Evolutionary conservation across 2,329 filamentous ascomycete genomes (phyloP).

Genomic region (Verticillium isaacii): DNA sequence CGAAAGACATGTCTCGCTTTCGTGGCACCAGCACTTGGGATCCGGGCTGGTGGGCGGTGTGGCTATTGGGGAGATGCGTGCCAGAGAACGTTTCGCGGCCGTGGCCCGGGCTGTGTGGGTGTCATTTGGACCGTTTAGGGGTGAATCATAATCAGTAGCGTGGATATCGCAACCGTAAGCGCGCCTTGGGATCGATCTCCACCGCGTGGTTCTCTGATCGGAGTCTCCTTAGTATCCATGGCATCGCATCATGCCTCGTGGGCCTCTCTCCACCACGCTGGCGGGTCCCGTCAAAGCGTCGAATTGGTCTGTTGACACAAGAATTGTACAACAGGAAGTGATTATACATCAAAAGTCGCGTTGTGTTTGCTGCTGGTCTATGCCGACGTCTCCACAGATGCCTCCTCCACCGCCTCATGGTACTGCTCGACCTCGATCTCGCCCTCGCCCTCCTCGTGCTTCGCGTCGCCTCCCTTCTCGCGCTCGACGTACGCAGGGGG

Average conservation of each 20-base stretch:
- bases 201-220: background rate
- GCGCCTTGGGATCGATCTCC: background rate
- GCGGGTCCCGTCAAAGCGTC: background rate
- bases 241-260: background rate
- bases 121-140: background rate
- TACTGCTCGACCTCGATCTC: conserved; percentile 1
- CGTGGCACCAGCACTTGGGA: background rate
- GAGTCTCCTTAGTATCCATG: background rate
- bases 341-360: background rate
- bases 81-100: background rate
- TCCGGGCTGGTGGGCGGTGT: background rate
- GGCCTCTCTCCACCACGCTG: background rate
- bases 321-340: background rate
- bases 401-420: background rate
- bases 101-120: background rate
- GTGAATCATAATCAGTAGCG: background rate
- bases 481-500: conserved; percentile 39
- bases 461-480: conserved; percentile 4
- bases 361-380: background rate
- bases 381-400: background rate
- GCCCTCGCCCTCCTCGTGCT: conserved; percentile 1
- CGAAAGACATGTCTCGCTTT: background rate
- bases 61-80: background rate
- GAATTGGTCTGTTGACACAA: background rate
- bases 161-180: background rate